phyloP scores from a whole-genome alignment of 176 grass and related monocot genomes.

The Oryza rufipogon region DNA sequence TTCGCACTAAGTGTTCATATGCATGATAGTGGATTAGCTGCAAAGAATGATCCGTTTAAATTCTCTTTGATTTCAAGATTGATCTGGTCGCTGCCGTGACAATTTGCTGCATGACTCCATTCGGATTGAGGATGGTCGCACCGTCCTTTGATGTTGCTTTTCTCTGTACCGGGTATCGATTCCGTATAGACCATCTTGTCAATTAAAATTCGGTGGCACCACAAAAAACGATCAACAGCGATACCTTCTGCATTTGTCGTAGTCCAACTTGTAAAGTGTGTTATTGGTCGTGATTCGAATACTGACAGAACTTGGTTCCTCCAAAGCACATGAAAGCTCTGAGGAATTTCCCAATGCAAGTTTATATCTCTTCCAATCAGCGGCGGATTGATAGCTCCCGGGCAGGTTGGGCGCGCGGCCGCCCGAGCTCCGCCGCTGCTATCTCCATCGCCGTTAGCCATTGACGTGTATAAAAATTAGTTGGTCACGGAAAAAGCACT shows the following conservation, averaged over 20 bases:
- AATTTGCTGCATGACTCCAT: neutral
- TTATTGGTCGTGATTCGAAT: slow-evolving; percentile 20
- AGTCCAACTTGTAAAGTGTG: slow-evolving; percentile 3
- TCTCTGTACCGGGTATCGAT: neutral
- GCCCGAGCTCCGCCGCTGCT: too few relatives aligned
- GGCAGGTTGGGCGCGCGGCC: too few relatives aligned
- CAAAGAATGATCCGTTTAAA: neutral
- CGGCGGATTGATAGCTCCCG: too few relatives aligned
- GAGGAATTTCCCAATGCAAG: neutral
- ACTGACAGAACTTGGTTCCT: slow-evolving; percentile 15
- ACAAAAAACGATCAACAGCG: neutral
- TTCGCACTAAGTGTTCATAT: neutral
- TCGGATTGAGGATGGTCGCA: neutral
- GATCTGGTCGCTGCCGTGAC: neutral
- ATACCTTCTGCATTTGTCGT: slow-evolving; percentile 5
- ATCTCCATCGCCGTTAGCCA: too few relatives aligned
- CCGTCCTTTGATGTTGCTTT: neutral
- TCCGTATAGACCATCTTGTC: slow-evolving; percentile 13
- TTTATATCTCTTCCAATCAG: neutral
- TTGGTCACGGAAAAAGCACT: too few relatives aligned
- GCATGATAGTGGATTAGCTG: too few relatives aligned
- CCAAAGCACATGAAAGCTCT: neutral
- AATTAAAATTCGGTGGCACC: neutral
- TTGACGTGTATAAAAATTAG: too few relatives aligned
- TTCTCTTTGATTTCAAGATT: neutral